Evolutionary conservation across 2,329 filamentous ascomycete species (phyloP), one percentile per base, ranked within the genome.

Genomic region (Alternaria tenuissima): DNA sequence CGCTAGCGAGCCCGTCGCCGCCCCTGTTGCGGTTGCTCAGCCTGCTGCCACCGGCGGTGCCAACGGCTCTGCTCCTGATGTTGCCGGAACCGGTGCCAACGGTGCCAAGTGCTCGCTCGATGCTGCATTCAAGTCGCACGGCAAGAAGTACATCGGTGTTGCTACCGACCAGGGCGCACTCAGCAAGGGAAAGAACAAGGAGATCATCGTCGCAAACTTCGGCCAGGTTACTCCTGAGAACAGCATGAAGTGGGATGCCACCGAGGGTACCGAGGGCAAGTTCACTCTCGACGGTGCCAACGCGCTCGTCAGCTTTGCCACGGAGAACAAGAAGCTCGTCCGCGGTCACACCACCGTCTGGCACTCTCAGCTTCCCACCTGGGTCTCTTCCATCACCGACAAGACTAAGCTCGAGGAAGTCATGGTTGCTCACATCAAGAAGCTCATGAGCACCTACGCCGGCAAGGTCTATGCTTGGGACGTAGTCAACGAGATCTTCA

Each of bases 221-320:
- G 88, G 88, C 20, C 85, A 87, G 73, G 80, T 91, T 22, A 90
- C 88, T 0, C 84, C 86, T 1, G 89, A 91, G 81, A 91, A 91
- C 81, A 65, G 82, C 72, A 89, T 90, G 85, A 91, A 91, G 78
- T 91, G 88, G 88, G 86, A 89, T 66, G 79, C 84, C 34, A 81
- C 81, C 18, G 80, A 89, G 75, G 70, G 72, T 55, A 72, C 73
- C 28, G 79, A 81, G 61, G 83, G 82, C 60, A 71, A 66, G 2
- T 91, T 88, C 82, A 87, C 79, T 64, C 89, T 88, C 67, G 73
- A 68, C 16, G 78, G 76, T n/a, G 83, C 86, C 8, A 87, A 90
- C 74, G 81, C 81, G 69, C 81, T 90, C n/a, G 86, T 89, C 60
- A 76, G 87, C 75, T 90, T 82, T 76, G 88, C 87, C 8, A 71